These are phyloP conservation scores for Kingdonia uniflora DNA, from an alignment of 164 flowering plant genomes.

Conservation along the genomic window DNA sequence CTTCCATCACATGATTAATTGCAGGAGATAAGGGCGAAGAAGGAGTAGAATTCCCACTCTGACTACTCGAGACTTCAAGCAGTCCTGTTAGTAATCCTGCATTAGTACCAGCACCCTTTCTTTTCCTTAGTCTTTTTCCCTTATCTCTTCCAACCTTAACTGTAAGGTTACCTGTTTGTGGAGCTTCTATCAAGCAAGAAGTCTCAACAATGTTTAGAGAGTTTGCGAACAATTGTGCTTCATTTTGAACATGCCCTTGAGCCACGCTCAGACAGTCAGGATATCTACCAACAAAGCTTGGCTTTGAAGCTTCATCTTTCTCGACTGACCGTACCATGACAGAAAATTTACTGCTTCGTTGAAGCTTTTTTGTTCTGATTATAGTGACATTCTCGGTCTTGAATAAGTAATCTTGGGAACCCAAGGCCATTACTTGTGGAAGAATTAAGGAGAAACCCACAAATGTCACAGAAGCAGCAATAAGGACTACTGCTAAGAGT, in stretches of 20 bases:
- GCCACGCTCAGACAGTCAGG: conserved; percentile 17
- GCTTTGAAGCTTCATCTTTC: conserved; percentile 18
- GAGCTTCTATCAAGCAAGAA: conserved; percentile 20
- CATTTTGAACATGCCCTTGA: conserved; percentile 17
- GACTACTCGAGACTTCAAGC: conserved; percentile 72
- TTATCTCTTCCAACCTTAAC: conserved; percentile 46
- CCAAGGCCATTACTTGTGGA: conserved; percentile 26
- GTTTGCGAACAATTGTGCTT: conserved; percentile 8
- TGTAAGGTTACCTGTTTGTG: conserved; percentile 31
- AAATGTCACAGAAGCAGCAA: conserved; percentile 27
- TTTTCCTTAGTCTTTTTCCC: conserved; percentile 45
- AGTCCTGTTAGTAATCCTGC: conserved; percentile 24
- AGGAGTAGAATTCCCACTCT: conserved; percentile 93
- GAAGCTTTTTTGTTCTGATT: conserved; percentile 19
- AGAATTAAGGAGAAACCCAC: conserved; percentile 24
- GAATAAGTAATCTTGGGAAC: conserved; percentile 19
- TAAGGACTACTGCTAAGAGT: conserved; percentile 20
- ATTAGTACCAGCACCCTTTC: conserved; percentile 24
- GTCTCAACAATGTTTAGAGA: conserved; percentile 18
- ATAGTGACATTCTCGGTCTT: conserved; percentile 23
- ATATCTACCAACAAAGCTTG: conserved; percentile 15
- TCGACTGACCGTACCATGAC: conserved; percentile 19
- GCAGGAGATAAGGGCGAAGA: conserved; percentile 44
- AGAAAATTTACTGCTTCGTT: conserved; percentile 19
- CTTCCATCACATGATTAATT: conserved; percentile 18